Evolutionary conservation across 306 rosid species (phyloP), one percentile per base, ranked within the genome.

Genomic region (Elaeagnus macrophylla): DNA sequence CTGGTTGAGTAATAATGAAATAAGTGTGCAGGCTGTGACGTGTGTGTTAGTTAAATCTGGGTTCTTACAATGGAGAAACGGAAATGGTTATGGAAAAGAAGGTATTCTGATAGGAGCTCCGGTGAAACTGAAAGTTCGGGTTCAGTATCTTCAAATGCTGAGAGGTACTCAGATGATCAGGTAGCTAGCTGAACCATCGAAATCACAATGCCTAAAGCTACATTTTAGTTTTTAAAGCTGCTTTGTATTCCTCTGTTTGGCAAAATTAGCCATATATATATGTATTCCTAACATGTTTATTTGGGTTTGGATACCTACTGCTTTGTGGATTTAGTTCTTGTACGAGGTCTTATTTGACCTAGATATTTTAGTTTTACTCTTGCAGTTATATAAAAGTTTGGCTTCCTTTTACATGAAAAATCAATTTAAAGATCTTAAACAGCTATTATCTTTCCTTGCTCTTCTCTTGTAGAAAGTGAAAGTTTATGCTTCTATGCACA

Each of bases 1-100:
- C 66, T 48, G 48, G 59, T 45, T 72, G 60, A 76, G 8, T 36
- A 18, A 20, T 64, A 53, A 35, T 45, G 13, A 51, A 3, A 43
- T 15, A 42, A 45, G 16, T 55, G 59, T 45, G 20, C 51, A 42
- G 38, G 11, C 46, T 39, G 54, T 38, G 41, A 53, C 65, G 62
- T 70, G 64, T 60, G 75, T 60, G 65, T 71, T 73, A 64, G 57
- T 68, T 43, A 71, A 67, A 58, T 60, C 57, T 57, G 48, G 54
- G 76, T 64, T 47, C 32, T 18, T 10, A 66, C 62, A 69, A 87
- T 81, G 83, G 96, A 91, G 65, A 81, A 77, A 55, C 80, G 84
- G 72, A 81, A 75, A 72, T 87, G 95, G 95, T 73, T 83, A 37
- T 80, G 96, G 95, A 87, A 84, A 79, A 68, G 80, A 58, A 87